Percentiles rank a stretch among this genome's conserved stretches.
Evolutionary conservation across 305 asterid species (phyloP).

Genomic region (Solanum hybrid): DNA sequence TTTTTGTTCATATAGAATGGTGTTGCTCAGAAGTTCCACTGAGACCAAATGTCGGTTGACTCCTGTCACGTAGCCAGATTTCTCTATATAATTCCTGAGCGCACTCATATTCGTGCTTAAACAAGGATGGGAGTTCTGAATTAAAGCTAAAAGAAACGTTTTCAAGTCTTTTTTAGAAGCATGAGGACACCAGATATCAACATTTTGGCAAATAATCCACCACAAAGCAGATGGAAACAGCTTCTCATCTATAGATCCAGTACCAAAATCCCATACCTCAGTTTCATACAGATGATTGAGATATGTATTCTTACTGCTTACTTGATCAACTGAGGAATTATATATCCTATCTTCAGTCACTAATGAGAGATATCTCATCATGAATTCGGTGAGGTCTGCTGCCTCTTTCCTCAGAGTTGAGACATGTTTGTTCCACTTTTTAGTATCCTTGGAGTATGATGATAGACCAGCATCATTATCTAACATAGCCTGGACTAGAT

Average conservation of each 20-base stretch:
- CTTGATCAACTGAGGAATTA: conserved; percentile 22
- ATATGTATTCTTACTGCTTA: conserved; percentile 16
- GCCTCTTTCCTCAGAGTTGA: conserved; percentile 58
- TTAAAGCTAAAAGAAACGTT: conserved; percentile 43
- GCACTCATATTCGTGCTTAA: conserved; percentile 16
- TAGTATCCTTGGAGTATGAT: conserved; percentile 34
- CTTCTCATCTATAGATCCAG: conserved; percentile 52
- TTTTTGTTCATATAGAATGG: conserved; percentile 56
- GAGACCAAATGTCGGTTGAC: conserved; percentile 44
- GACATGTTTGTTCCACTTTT: conserved; percentile 39
- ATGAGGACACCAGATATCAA: conserved; percentile 76
- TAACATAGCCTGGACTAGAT: conserved; percentile 22
- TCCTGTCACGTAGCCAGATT: conserved; percentile 29
- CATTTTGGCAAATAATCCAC: conserved; percentile 53
- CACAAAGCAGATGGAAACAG: conserved; percentile 48
- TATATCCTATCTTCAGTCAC: conserved; percentile 29
- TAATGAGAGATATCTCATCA: conserved; percentile 39
- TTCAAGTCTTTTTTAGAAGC: conserved; percentile 65
- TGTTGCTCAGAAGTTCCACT: conserved; percentile 55
- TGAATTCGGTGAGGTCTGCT: conserved; percentile 42
- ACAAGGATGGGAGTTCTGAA: conserved; percentile 38
- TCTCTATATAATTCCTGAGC: conserved; percentile 16
- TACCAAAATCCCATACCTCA: conserved; percentile 27
- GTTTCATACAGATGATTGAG: conserved; percentile 23
- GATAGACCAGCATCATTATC: conserved; percentile 34